phyloP scores from a whole-genome alignment of 495 filamentous ascomycete genomes.

The Bathelium albidoporum region DNA sequence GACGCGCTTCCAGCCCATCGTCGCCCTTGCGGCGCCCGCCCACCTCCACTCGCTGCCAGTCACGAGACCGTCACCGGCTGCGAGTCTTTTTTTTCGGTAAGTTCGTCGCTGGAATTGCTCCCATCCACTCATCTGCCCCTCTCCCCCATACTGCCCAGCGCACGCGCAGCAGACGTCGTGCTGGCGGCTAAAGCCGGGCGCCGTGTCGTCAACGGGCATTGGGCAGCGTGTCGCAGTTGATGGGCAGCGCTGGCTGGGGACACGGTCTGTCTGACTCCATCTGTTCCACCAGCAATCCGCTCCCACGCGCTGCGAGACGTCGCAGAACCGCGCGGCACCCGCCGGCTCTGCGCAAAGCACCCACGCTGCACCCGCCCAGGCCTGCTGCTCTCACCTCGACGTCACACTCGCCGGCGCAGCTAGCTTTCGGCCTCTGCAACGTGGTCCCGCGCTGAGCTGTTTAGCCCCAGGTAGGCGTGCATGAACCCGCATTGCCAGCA shows the following conservation, averaged over 20 bases:
- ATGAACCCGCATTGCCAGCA: constrained; percentile 1
- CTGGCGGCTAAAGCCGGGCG: constrained; percentile 1
- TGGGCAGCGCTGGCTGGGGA: background rate
- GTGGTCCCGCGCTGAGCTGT: background rate
- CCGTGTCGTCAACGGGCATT: background rate
- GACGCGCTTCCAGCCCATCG: background rate
- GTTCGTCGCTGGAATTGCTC: background rate
- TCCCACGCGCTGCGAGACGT: constrained; percentile 2
- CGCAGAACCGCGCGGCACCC: background rate
- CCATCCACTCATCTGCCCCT: background rate
- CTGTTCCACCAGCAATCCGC: background rate
- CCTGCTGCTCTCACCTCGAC: background rate
- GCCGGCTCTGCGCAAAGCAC: background rate
- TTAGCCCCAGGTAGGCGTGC: background rate
- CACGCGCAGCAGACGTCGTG: background rate
- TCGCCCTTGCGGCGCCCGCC: background rate
- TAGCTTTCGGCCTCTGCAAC: background rate
- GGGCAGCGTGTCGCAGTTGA: background rate
- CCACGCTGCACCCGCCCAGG: background rate
- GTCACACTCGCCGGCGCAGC: constrained; percentile 1
- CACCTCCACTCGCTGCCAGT: background rate
- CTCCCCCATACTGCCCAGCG: background rate
- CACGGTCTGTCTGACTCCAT: background rate
- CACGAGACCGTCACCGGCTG: background rate
- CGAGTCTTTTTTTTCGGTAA: background rate